Evolutionary conservation across 768 basidiomycete genomes (phyloP).

Genomic region (Stropharia rugosoannulata): DNA sequence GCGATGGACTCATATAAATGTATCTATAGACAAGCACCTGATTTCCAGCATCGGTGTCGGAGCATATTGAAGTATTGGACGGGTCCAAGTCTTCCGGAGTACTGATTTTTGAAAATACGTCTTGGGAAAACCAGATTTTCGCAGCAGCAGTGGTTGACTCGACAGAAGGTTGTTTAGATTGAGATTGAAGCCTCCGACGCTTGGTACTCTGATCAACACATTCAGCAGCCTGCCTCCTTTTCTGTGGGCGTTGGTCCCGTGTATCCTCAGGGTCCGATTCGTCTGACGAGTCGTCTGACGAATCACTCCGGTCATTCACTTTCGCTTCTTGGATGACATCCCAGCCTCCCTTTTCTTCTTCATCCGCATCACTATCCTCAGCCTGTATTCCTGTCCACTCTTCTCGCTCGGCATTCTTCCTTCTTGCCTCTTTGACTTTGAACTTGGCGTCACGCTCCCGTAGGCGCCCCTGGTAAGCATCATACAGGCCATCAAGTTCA

Average conservation of each 20-base stretch:
- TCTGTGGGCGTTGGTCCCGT: slow-evolving; percentile 24
- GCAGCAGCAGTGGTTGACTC: slow-evolving; percentile 48
- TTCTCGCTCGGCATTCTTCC: slow-evolving; percentile 70
- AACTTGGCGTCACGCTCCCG: slow-evolving; percentile 86
- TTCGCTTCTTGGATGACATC: slow-evolving; percentile 62
- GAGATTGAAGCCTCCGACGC: slow-evolving; percentile 52
- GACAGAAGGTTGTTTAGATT: slow-evolving; percentile 35
- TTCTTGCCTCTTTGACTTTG: slow-evolving; percentile 76
- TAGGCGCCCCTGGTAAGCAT: slow-evolving; percentile 78
- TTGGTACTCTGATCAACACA: slow-evolving; percentile 35
- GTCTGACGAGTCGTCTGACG: slow-evolving; percentile 53
- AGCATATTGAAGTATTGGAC: slow-evolving; percentile 25
- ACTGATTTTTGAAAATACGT: slow-evolving; percentile 74
- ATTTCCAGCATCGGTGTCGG: slow-evolving; percentile 6
- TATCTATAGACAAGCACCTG: slow-evolving; percentile 1
- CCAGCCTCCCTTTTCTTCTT: slow-evolving; percentile 65
- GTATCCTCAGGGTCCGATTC: slow-evolving; percentile 37
- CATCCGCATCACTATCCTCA: slow-evolving; percentile 35
- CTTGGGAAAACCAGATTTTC: slow-evolving; percentile 95
- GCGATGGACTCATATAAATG: not conserved
- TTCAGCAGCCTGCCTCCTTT: slow-evolving; percentile 40
- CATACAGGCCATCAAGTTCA: slow-evolving; percentile 89
- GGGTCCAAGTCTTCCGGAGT: slow-evolving; percentile 38
- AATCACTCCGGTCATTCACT: slow-evolving; percentile 41
- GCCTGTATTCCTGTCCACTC: slow-evolving; percentile 78